A percentile compares a stretch with the other conserved stretches of the same genome.
These are phyloP conservation scores for Mycena filopes DNA, from an alignment of 768 basidiomycete species.

Conservation along the genomic window DNA sequence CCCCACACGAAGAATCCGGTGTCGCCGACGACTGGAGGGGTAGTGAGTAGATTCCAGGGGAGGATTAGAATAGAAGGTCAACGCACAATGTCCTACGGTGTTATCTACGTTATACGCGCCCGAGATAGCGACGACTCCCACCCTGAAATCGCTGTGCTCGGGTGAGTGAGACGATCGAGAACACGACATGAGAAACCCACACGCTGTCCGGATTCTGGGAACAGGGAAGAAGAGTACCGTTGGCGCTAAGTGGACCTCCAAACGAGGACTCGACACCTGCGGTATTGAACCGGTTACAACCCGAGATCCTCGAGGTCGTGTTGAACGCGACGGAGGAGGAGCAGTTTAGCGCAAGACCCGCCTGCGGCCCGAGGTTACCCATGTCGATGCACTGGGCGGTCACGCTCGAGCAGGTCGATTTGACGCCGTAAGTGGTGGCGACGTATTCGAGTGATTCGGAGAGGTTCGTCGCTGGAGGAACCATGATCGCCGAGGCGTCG, in stretches of 20 bases:
- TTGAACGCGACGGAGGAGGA: not conserved
- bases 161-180: too few species aligned
- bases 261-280: not conserved
- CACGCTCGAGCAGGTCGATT: conserved; percentile 1
- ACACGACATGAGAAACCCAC: not conserved
- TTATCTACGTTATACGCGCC: not conserved
- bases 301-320: not conserved
- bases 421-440: conserved; percentile 4
- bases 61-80: not conserved
- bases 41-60: not conserved
- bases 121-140: not conserved
- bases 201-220: not conserved
- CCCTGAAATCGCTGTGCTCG: not conserved
- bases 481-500: conserved; percentile 22
- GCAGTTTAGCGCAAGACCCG: not conserved
- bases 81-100: not conserved
- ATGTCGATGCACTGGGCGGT: not conserved
- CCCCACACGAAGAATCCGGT: conserved; percentile 21
- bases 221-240: not conserved
- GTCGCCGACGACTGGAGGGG: conserved; percentile 14
- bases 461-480: not conserved
- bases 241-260: not conserved
- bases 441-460: not conserved
- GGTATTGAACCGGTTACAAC: not conserved
- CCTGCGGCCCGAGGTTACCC: not conserved